phyloP scores from a whole-genome alignment of 2,329 filamentous ascomycete species.

The Fusarium sp. region DNA sequence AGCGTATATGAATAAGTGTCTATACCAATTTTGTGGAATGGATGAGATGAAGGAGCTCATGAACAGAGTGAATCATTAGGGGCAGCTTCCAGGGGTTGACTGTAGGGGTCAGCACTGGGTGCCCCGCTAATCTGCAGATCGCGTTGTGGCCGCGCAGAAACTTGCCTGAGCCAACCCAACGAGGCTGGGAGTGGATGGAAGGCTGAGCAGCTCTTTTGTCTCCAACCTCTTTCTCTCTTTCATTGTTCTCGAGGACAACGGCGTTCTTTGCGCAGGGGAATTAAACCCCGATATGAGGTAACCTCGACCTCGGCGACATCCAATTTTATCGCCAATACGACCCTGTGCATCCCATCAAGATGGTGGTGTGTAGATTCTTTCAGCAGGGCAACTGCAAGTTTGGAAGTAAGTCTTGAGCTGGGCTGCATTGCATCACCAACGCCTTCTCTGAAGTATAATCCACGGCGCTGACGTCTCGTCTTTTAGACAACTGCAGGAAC shows the following conservation, averaged over 20 bases:
- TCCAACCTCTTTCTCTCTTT: slow-evolving; percentile 1
- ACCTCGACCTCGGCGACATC: slow-evolving; percentile 21
- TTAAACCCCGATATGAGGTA: slow-evolving; percentile 39
- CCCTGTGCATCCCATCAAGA: slow-evolving; percentile 33
- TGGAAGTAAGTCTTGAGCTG: slow-evolving; percentile 57
- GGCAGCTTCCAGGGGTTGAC: not conserved
- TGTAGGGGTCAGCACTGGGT: not conserved
- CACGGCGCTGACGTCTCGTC: not conserved
- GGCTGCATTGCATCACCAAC: not conserved
- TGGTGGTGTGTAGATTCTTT: slow-evolving; percentile 62
- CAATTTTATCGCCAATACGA: slow-evolving; percentile 14
- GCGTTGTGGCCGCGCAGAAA: slow-evolving; percentile 10
- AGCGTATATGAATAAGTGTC: not conserved
- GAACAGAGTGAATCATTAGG: not conserved
- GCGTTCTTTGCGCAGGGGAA: not conserved
- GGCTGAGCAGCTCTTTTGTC: slow-evolving; percentile 34
- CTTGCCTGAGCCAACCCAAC: slow-evolving; percentile 5
- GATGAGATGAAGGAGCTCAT: not conserved
- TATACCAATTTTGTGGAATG: not conserved
- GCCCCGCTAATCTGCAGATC: slow-evolving; percentile 6
- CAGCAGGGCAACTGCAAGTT: slow-evolving; percentile 65
- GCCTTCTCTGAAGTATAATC: not conserved
- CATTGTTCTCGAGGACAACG: not conserved
- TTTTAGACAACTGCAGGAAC: slow-evolving; percentile 64
- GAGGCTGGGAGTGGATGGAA: slow-evolving; percentile 40